These are phyloP conservation scores for Amanita exitialis DNA, from an alignment of 768 basidiomycete genomes.

Conservation along the genomic window DNA sequence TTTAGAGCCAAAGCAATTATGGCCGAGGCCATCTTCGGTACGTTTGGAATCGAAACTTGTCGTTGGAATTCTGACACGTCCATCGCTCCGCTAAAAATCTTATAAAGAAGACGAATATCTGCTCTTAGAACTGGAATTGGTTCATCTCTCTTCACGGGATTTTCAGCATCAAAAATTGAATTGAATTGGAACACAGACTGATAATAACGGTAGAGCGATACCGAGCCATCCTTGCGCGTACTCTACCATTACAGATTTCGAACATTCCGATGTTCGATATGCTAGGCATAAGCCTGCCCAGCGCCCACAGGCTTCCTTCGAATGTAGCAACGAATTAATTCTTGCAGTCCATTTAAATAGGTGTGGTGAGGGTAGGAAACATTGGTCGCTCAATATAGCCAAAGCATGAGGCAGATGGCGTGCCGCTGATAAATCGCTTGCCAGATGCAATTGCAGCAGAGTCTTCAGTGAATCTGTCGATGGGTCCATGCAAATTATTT, in stretches of 20 bases:
- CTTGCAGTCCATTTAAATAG: conserved; percentile 69
- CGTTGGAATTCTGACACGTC: conserved; percentile 75
- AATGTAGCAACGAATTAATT: conserved; percentile 63
- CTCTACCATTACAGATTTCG: conserved; percentile 54
- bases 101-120: conserved; percentile 50
- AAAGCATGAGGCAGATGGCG: conserved; percentile 51
- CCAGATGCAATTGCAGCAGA: conserved; percentile 62
- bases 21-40: conserved; percentile 58
- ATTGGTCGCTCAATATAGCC: conserved; percentile 38
- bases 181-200: conserved; percentile 38
- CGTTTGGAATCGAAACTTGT: conserved; percentile 61
- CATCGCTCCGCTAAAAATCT: conserved; percentile 49
- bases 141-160: conserved; percentile 53
- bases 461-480: conserved; percentile 43
- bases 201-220: conserved; percentile 52
- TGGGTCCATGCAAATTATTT: conserved; percentile 26
- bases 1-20: conserved; percentile 49
- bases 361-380: conserved; percentile 53
- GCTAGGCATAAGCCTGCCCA: conserved; percentile 80
- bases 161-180: conserved; percentile 14
- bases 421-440: conserved; percentile 54
- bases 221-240: conserved; percentile 66
- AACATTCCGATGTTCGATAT: conserved; percentile 49
- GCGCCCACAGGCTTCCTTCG: conserved; percentile 65
- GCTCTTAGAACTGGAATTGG: conserved; percentile 48